Conservation (phyloP, 2,329 filamentous ascomycete genomes). For the Pseudogymnoascus verrucosus region DNA sequence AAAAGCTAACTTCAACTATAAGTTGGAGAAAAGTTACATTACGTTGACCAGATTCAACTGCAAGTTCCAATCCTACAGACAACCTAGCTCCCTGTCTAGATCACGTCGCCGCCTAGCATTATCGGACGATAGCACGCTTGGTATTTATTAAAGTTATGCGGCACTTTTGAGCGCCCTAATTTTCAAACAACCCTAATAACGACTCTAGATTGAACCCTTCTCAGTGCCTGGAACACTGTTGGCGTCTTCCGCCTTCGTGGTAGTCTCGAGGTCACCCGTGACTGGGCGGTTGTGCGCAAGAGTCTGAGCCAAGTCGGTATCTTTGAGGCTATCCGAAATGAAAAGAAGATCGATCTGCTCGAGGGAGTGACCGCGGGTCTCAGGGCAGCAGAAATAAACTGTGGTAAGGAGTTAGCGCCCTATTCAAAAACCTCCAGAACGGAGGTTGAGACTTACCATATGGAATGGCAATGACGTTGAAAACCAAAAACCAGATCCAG, state of each 20-base stretch:
- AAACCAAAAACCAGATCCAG: slow-evolving; percentile 28
- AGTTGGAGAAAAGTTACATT: neutral
- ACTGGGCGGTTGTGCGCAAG: neutral
- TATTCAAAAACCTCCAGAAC: neutral
- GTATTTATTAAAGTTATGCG: neutral
- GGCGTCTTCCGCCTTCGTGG: neutral
- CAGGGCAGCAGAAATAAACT: slow-evolving; percentile 25
- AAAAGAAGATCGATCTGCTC: slow-evolving; percentile 17
- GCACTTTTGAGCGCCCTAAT: neutral
- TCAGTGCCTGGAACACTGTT: neutral
- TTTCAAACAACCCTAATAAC: neutral
- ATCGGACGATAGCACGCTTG: neutral
- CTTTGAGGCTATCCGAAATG: neutral
- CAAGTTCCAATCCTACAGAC: neutral
- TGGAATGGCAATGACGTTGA: slow-evolving; percentile 28
- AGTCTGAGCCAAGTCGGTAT: neutral
- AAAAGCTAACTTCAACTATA: neutral
- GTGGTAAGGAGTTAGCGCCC: slow-evolving; percentile 22
- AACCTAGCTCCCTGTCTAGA: neutral
- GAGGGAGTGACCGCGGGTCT: slow-evolving; percentile 24
- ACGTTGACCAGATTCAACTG: neutral
- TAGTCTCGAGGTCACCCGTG: neutral
- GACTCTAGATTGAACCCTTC: slow-evolving; percentile 2
- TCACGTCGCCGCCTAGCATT: neutral
- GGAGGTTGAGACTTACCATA: neutral